These are phyloP conservation scores for Cynara cardunculus DNA, from an alignment of 129 eudicot genomes.

Conservation along the genomic window DNA sequence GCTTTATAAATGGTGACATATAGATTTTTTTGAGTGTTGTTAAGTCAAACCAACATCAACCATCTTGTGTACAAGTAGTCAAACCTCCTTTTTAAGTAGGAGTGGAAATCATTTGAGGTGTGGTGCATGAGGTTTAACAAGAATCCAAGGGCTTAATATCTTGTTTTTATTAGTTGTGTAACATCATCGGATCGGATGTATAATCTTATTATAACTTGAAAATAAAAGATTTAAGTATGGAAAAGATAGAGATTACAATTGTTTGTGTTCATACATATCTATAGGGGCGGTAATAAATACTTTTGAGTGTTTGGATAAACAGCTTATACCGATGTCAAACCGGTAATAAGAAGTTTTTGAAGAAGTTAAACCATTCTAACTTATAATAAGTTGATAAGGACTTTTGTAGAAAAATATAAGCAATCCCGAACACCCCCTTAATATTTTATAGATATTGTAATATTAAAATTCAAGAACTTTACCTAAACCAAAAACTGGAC, in stretches of 20 bases:
- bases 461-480: too few relatives aligned
- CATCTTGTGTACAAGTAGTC: constrained; percentile 32
- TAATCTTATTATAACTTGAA: neutral
- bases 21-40: neutral
- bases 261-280: neutral
- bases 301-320: too few relatives aligned
- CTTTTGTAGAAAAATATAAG: too few relatives aligned
- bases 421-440: too few relatives aligned
- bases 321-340: too few relatives aligned
- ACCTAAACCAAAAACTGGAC: too few relatives aligned
- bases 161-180: neutral
- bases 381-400: too few relatives aligned
- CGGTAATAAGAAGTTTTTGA: too few relatives aligned
- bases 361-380: too few relatives aligned
- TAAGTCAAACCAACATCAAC: constrained; percentile 18
- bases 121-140: constrained; percentile 28
- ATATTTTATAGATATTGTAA: too few relatives aligned
- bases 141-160: neutral
- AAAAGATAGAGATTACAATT: neutral
- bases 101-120: constrained; percentile 26
- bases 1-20: neutral
- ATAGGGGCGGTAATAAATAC: too few relatives aligned
- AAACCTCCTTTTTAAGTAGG: constrained; percentile 12
- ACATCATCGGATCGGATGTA: neutral
- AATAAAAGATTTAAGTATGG: neutral